phyloP scores from a whole-genome alignment of 2,329 filamentous ascomycete species.

The Fusarium napiforme region DNA sequence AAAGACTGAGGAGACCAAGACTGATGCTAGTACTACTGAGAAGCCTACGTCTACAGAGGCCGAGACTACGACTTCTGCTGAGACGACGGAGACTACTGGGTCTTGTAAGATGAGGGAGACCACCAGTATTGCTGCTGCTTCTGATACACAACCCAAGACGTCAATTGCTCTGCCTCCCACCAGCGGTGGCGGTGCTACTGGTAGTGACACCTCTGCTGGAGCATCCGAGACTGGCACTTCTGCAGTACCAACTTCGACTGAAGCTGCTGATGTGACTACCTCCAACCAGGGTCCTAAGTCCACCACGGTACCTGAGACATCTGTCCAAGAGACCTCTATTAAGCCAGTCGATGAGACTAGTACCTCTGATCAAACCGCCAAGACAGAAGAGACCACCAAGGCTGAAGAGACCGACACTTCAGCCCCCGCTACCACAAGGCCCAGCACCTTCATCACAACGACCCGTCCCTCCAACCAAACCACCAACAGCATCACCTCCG shows the following conservation, averaged over 20 bases:
- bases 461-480: background rate
- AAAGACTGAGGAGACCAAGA: background rate
- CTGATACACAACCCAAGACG: background rate
- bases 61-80: background rate
- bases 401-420: background rate
- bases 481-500: background rate
- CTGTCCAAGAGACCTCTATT: background rate
- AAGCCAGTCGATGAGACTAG: background rate
- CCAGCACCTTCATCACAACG: conserved; percentile 1
- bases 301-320: background rate
- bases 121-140: background rate
- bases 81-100: background rate
- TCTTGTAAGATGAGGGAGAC: background rate
- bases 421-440: background rate
- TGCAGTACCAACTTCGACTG: background rate
- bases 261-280: background rate
- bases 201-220: background rate
- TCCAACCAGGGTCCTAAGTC: background rate
- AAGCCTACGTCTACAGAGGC: background rate
- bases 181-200: fast-evolving
- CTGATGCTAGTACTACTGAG: conserved; percentile 2
- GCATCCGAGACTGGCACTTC: background rate
- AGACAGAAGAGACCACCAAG: background rate
- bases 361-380: background rate
- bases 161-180: background rate